Evolutionary conservation across 306 rosid genomes (phyloP).

Genomic region (Begonia masoniana): DNA sequence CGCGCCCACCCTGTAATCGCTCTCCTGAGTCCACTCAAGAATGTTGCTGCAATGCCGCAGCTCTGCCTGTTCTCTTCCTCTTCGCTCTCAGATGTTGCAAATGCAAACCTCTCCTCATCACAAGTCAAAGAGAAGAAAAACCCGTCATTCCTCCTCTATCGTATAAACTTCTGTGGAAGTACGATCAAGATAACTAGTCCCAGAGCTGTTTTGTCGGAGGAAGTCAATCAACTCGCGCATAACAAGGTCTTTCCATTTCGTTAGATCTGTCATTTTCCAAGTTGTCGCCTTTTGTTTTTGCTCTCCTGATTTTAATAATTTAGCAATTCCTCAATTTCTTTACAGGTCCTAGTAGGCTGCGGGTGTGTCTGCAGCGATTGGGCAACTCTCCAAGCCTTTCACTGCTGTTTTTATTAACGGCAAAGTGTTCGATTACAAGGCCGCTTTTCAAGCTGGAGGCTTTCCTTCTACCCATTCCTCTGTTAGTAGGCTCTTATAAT

Average conservation of each 20-base stretch:
- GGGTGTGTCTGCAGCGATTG: conserved; percentile 45
- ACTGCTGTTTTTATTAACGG: conserved; percentile 52
- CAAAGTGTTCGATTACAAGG: conserved; percentile 55
- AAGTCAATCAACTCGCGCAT: conserved; percentile 40
- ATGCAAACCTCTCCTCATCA: neutral
- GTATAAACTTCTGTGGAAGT: conserved; percentile 14
- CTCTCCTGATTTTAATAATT: no score
- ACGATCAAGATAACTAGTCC: conserved; percentile 21
- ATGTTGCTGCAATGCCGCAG: conserved; percentile 28
- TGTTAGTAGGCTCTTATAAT: conserved; percentile 25
- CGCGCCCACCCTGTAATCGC: neutral
- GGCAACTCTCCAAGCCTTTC: conserved; percentile 79
- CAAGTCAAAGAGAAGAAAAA: neutral
- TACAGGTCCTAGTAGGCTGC: conserved; percentile 77
- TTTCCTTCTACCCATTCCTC: conserved; percentile 94
- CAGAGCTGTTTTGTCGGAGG: conserved; percentile 29
- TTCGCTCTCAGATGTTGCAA: conserved; percentile 13
- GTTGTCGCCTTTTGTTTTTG: no score
- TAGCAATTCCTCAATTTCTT: neutral
- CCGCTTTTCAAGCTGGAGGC: conserved; percentile 62
- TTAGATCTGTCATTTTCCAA: neutral
- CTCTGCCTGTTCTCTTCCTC: conserved; percentile 14
- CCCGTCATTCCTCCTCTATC: conserved; percentile 8
- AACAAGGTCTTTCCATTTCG: conserved; percentile 41
- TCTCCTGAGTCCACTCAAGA: neutral